Evolutionary conservation across 1,139 yeast genomes (phyloP).

Genomic region (Nakaseomyces nivariensis): DNA sequence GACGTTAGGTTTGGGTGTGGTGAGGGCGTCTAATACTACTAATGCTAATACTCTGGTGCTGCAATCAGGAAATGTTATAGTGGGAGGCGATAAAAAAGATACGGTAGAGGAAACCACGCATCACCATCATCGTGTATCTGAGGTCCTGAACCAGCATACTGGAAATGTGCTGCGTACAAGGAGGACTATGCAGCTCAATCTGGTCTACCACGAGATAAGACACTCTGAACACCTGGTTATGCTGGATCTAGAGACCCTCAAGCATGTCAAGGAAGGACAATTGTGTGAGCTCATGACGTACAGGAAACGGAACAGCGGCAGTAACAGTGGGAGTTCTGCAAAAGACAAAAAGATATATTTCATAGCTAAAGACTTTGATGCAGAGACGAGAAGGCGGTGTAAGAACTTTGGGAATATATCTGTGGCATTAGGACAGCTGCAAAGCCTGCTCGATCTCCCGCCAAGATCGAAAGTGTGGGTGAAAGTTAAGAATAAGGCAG

Average conservation of each 20-base stretch:
- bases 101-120: not conserved
- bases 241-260: conserved; percentile 47
- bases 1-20: not conserved
- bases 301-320: conserved; percentile 7
- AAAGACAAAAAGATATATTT: conserved; percentile 35
- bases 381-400: conserved; percentile 28
- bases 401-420: conserved; percentile 38
- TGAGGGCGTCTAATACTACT: not conserved
- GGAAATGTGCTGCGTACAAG: too few species aligned
- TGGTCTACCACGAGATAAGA: conserved; percentile 69
- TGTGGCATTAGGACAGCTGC: conserved; percentile 53
- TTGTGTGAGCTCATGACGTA: conserved; percentile 52
- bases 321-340: conserved; percentile 6
- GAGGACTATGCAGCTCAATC: conserved; percentile 33
- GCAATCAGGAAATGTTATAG: conserved; percentile 9
- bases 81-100: conserved; percentile 9
- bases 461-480: conserved; percentile 55
- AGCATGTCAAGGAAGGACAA: conserved; percentile 61
- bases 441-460: conserved; percentile 52
- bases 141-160: too few species aligned
- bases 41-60: not conserved
- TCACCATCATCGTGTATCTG: not conserved
- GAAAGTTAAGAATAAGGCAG: conserved; percentile 36
- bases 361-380: conserved; percentile 34
- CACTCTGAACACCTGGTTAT: conserved; percentile 50